Conservation (phyloP, 176 grass and related monocot species). For the Themeda triandra region DNA sequence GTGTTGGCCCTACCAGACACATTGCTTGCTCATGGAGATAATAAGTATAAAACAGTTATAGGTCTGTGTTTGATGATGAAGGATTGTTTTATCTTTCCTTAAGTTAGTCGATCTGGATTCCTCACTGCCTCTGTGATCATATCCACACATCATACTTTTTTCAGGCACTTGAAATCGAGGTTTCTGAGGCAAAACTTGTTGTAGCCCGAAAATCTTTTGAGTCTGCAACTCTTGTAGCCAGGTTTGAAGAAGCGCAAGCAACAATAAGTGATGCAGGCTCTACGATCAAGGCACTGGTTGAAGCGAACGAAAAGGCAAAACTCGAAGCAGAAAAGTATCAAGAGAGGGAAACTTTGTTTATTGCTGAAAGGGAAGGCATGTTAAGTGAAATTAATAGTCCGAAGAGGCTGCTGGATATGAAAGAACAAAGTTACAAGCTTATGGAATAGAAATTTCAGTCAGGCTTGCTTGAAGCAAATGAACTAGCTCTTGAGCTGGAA, state of each 20-base stretch:
- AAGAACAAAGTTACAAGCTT: slow-evolving; percentile 56
- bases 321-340: slow-evolving; percentile 46
- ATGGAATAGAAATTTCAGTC: slow-evolving; percentile 51
- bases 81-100: not conserved
- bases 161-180: slow-evolving; percentile 64
- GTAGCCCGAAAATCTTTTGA: slow-evolving; percentile 74
- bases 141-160: not conserved
- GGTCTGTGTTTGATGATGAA: not conserved
- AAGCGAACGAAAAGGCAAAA: slow-evolving; percentile 74
- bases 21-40: not conserved
- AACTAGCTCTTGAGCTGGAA: slow-evolving; percentile 66
- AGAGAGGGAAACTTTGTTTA: slow-evolving; percentile 53
- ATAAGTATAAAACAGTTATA: not conserved
- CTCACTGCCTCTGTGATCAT: not conserved
- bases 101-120: slow-evolving; percentile 2
- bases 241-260: slow-evolving; percentile 77
- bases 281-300: slow-evolving; percentile 64
- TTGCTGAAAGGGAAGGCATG: slow-evolving; percentile 45
- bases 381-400: slow-evolving; percentile 49
- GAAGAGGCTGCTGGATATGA: slow-evolving; percentile 43
- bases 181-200: slow-evolving; percentile 61
- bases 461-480: slow-evolving; percentile 49
- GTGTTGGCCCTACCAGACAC: not conserved
- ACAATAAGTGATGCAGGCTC: slow-evolving; percentile 79
- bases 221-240: slow-evolving; percentile 56